phyloP scores from a whole-genome alignment of 129 eudicot species.

The Daucus carota region DH1_v3.0 NC_030382.2:42988501-42989000 shows the following conservation, averaged over 20 bases:
- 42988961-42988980: slow-evolving; percentile 27
- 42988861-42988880: no score
- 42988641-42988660: not conserved
- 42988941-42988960: slow-evolving; percentile 40
- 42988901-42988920: not conserved
- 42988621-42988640: not conserved
- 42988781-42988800: no score
- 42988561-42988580: not conserved
- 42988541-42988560: not conserved
- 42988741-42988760: no score
- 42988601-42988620: not conserved
- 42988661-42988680: no score
- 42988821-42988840: not conserved
- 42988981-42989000: slow-evolving; percentile 38
- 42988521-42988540: not conserved
- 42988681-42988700: no score
- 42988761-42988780: no score
- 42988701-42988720: no score
- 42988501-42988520: not conserved
- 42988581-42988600: not conserved
- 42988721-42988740: no score
- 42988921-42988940: slow-evolving; percentile 43
- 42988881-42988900: not conserved
- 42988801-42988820: no score
- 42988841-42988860: not conserved